Conservation (phyloP, 805 yeast species). For the Wickerhamomyces hampshirensis region DNA sequence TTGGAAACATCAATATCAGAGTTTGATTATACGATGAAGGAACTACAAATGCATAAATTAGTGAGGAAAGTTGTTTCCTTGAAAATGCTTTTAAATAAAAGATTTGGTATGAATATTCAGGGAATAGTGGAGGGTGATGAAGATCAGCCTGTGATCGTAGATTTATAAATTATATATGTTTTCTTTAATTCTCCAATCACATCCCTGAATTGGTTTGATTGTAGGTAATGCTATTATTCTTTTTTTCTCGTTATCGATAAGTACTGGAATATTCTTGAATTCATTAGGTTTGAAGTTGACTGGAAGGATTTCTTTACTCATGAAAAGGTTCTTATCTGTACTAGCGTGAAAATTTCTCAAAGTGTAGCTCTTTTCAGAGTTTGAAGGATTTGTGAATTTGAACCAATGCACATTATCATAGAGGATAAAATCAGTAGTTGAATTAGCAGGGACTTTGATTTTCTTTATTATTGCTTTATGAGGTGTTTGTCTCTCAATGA, state of each 20-base stretch:
- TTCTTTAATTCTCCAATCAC: slow-evolving; percentile 16
- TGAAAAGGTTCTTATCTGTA: slow-evolving; percentile 10
- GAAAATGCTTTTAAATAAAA: slow-evolving; percentile 9
- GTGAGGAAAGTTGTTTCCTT: slow-evolving; percentile 14
- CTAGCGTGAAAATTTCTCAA: slow-evolving; percentile 9
- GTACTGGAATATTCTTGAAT: slow-evolving; percentile 16
- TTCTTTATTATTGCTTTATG: slow-evolving; percentile 5
- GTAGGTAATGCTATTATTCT: slow-evolving; percentile 16
- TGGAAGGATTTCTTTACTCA: slow-evolving; percentile 3
- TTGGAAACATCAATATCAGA: slow-evolving; percentile 16
- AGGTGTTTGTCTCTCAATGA: slow-evolving; percentile 18
- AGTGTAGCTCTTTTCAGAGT: slow-evolving; percentile 5
- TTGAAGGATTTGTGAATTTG: slow-evolving; percentile 10
- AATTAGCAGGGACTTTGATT: slow-evolving; percentile 9
- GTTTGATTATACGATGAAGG: slow-evolving; percentile 24
- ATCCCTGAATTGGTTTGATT: slow-evolving; percentile 1
- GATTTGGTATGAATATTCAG: slow-evolving; percentile 15
- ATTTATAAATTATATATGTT: slow-evolving; percentile 17
- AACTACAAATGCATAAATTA: slow-evolving; percentile 12
- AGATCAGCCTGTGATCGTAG: slow-evolving; percentile 23
- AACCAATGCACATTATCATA: too few relatives aligned
- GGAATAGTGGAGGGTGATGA: slow-evolving; percentile 22
- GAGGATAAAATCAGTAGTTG: slow-evolving; percentile 32
- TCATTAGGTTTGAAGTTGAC: slow-evolving; percentile 13
- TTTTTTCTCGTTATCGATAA: slow-evolving; percentile 10